Conservation (phyloP, 306 rosid genomes). For the cucumber (Cucumis sativus) region DNA sequence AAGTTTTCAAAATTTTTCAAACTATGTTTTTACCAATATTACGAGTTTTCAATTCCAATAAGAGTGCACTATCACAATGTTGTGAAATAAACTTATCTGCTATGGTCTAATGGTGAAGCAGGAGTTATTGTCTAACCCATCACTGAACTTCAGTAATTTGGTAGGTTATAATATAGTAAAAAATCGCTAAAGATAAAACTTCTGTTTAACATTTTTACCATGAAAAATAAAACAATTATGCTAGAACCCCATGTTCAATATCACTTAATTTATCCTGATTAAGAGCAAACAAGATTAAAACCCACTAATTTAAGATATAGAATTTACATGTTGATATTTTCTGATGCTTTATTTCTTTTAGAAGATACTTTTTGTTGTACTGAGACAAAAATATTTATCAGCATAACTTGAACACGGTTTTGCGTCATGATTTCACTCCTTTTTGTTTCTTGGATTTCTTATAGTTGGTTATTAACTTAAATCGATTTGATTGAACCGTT, state of each 20-base stretch:
- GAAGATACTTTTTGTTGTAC: neutral
- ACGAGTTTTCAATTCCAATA: neutral
- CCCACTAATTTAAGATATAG: neutral
- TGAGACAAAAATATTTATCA: neutral
- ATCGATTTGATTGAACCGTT: neutral
- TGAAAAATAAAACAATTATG: neutral
- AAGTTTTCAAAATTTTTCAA: neutral
- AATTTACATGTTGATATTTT: neutral
- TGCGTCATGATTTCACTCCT: neutral
- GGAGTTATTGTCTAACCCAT: neutral
- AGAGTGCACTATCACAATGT: neutral
- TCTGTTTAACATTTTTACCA: neutral
- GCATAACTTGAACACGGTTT: neutral
- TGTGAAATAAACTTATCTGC: neutral
- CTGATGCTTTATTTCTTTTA: neutral
- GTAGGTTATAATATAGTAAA: neutral
- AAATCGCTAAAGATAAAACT: neutral
- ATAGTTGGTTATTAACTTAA: neutral
- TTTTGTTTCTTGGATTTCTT: neutral
- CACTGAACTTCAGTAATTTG: neutral
- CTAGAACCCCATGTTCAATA: neutral
- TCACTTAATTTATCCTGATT: neutral
- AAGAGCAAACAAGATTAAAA: neutral
- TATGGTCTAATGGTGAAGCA: neutral
- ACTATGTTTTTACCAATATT: neutral